These are phyloP conservation scores for Ormosia semicastrata DNA, from an alignment of 306 rosid genomes.

Conservation along the genomic window DNA sequence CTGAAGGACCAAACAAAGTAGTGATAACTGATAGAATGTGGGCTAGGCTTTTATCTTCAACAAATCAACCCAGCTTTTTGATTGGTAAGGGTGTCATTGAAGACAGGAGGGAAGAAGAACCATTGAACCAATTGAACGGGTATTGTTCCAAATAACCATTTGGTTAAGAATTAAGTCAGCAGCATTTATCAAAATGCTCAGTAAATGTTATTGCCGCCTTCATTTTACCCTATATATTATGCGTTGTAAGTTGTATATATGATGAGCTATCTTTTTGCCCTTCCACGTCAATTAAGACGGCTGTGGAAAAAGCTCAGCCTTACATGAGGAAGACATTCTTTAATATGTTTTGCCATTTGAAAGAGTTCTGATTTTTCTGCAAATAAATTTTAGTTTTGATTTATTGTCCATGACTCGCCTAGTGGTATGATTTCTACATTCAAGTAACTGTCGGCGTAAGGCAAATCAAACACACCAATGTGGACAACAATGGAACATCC, in stretches of 20 bases:
- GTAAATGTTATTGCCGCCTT: conserved; percentile 25
- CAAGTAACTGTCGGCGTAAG: neutral
- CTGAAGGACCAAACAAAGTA: conserved; percentile 71
- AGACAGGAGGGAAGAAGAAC: conserved; percentile 54
- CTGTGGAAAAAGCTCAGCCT: conserved; percentile 28
- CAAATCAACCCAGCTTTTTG: conserved; percentile 87
- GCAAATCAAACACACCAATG: neutral
- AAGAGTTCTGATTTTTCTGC: neutral
- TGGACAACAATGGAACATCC: neutral
- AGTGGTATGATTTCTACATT: neutral
- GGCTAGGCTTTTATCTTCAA: conserved; percentile 95
- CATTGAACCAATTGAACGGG: neutral
- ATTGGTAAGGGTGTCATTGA: conserved; percentile 41
- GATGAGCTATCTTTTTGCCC: conserved; percentile 2
- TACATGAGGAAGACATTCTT: conserved; percentile 8
- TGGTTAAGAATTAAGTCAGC: conserved; percentile 28
- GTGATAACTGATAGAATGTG: conserved; percentile 94
- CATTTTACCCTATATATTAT: neutral
- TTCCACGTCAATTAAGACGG: conserved; percentile 19
- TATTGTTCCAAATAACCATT: conserved; percentile 26
- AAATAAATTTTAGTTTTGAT: neutral
- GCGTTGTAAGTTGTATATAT: conserved; percentile 13
- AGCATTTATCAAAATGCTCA: conserved; percentile 12
- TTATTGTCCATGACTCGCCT: neutral
- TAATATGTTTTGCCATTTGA: conserved; percentile 24